Evolutionary conservation across 495 filamentous ascomycete genomes (phyloP).

Genomic region (Poronia punctata): DNA sequence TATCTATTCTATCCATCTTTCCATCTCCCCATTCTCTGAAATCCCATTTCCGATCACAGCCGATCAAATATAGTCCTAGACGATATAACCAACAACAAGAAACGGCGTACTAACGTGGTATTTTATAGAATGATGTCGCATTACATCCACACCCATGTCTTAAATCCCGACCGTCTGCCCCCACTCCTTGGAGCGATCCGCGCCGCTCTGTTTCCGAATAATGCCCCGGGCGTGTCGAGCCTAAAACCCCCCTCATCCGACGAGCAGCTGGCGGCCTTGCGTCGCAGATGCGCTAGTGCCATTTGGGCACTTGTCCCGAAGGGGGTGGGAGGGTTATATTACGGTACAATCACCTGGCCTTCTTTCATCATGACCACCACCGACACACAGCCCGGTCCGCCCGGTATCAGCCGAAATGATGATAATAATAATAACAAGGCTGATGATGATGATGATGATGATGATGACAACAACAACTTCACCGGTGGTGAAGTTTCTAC

Average conservation of each 20-base stretch:
- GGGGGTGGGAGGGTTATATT: conserved; percentile 43
- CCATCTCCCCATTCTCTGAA: too few relatives aligned
- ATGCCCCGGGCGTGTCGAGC: conserved; percentile 46
- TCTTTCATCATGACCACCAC: conserved; percentile 17
- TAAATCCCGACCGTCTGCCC: conserved; percentile 63
- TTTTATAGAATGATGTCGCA: conserved; percentile 65
- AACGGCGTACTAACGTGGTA: conserved; percentile 15
- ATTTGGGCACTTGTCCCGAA: conserved; percentile 46
- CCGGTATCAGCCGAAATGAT: conserved; percentile 10
- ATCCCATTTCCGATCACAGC: too few relatives aligned
- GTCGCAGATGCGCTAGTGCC: conserved; percentile 46
- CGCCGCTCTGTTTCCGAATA: conserved; percentile 72
- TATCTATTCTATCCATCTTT: too few relatives aligned
- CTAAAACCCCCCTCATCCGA: conserved; percentile 40
- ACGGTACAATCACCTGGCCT: conserved; percentile 31
- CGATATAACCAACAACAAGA: too few relatives aligned
- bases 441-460: conserved; percentile 18
- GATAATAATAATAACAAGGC: conserved; percentile 17
- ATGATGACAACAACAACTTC: conserved; percentile 30
- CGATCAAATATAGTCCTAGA: too few relatives aligned
- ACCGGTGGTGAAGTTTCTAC: too few relatives aligned
- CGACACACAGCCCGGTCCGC: conserved; percentile 21
- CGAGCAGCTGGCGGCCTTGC: conserved; percentile 40
- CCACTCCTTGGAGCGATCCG: conserved; percentile 65
- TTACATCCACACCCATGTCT: conserved; percentile 56